phyloP scores from a whole-genome alignment of 2,329 filamentous ascomycete genomes.

The Microsporum canis region DNA sequence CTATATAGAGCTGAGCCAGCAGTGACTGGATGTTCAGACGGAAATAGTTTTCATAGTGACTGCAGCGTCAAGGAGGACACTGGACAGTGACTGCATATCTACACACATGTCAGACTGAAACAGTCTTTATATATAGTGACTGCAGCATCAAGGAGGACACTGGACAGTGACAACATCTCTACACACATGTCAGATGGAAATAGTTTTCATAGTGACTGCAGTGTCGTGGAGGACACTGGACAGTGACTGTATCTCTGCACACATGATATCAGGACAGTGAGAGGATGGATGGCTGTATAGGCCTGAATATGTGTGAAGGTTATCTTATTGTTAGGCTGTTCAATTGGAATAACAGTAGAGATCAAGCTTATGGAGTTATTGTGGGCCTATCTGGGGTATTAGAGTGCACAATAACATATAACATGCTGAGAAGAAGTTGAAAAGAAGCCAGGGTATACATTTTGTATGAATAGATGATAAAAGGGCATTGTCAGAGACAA shows the following conservation, averaged over 20 bases:
- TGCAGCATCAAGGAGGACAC: not conserved
- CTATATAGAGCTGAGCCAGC: not conserved
- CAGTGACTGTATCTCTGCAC: not conserved
- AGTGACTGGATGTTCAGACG: slow-evolving; percentile 1
- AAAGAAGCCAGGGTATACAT: too few relatives aligned
- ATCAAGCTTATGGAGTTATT: not conserved
- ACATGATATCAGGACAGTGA: not conserved
- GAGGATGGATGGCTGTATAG: not conserved
- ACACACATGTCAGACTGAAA: not conserved
- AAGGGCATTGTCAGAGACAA: not conserved
- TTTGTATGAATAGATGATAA: not conserved
- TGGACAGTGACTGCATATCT: not conserved
- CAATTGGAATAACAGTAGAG: not conserved
- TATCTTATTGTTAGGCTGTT: not conserved
- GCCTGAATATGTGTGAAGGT: not conserved
- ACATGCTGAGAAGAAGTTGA: too few relatives aligned
- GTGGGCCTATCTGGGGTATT: not conserved
- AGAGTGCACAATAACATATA: not conserved
- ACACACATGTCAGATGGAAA: not conserved
- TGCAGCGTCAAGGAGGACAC: not conserved
- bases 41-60: not conserved
- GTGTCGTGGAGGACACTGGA: not conserved
- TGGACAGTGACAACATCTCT: not conserved
- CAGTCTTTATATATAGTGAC: not conserved
- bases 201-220: not conserved